Conservation (phyloP, 192 early-diverging fungal genomes). For the Thoreauomyces humboldtii region DNA sequence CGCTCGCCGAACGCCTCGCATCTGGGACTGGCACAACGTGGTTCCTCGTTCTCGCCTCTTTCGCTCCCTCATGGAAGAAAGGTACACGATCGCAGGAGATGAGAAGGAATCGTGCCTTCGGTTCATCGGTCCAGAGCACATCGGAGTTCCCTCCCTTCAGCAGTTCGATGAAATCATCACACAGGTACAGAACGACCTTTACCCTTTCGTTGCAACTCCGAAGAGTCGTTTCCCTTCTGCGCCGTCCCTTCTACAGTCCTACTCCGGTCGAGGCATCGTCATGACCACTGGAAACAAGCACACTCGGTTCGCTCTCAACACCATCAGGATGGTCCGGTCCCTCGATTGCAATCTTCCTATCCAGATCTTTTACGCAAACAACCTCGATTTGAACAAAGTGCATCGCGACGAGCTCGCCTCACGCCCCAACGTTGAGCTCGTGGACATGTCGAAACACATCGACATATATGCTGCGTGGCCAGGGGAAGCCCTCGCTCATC, state of each 20-base stretch:
- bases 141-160: too few species aligned
- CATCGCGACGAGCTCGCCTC: conserved; percentile 29
- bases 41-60: too few species aligned
- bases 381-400: conserved; percentile 17
- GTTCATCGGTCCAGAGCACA: too few species aligned
- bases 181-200: too few species aligned
- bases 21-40: too few species aligned
- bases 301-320: conserved; percentile 7
- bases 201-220: too few species aligned
- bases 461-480: conserved; percentile 40
- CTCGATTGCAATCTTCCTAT: conserved; percentile 49
- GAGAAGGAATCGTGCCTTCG: too few species aligned
- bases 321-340: background rate
- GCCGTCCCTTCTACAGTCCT: background rate
- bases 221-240: background rate
- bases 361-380: conserved; percentile 54
- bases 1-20: too few species aligned
- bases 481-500: background rate
- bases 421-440: conserved; percentile 26
- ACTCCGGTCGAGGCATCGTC: conserved; percentile 1
- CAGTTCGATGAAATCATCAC: too few species aligned
- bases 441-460: conserved; percentile 32
- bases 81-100: too few species aligned
- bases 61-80: too few species aligned
- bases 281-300: conserved; percentile 17